phyloP scores from a whole-genome alignment of 352 stramenopile genomes.

The Pythium utonaiense region DNA sequence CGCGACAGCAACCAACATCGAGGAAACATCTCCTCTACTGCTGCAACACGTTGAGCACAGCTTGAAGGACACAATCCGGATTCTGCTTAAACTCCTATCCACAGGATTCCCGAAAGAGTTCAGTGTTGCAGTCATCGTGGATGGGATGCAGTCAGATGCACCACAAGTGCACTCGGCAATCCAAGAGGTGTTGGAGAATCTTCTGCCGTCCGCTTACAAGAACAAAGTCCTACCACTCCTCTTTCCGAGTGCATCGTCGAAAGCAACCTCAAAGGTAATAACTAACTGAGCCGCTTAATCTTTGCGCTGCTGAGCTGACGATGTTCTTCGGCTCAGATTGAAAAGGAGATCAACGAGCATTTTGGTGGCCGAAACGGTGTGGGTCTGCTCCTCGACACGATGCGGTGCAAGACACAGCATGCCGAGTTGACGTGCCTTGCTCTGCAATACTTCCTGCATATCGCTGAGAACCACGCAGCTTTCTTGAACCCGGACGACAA shows the following conservation, averaged over 20 bases:
- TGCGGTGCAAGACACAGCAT: slow-evolving; percentile 59
- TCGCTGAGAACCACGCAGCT: slow-evolving; percentile 48
- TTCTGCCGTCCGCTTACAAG: slow-evolving; percentile 72
- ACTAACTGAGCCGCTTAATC: no score
- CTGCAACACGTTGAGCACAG: slow-evolving; percentile 78
- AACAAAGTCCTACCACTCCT: slow-evolving; percentile 67
- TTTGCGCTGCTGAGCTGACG: no score
- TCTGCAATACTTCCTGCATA: slow-evolving; percentile 81
- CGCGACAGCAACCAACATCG: slow-evolving; percentile 62
- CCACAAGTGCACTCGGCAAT: slow-evolving; percentile 76
- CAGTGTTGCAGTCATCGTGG: slow-evolving; percentile 75
- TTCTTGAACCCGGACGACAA: slow-evolving; percentile 38
- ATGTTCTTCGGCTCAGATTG: slow-evolving; percentile 39
- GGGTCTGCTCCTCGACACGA: slow-evolving; percentile 66
- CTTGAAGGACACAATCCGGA: slow-evolving; percentile 62
- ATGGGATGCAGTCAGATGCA: slow-evolving; percentile 70
- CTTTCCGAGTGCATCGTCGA: slow-evolving; percentile 56
- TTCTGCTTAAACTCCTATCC: slow-evolving; percentile 77
- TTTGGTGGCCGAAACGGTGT: slow-evolving; percentile 50
- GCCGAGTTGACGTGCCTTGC: slow-evolving; percentile 68
- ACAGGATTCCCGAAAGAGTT: slow-evolving; percentile 83
- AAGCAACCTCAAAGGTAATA: slow-evolving; percentile 46
- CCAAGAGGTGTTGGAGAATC: slow-evolving; percentile 80
- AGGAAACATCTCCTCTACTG: slow-evolving; percentile 70
- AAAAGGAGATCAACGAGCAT: slow-evolving; percentile 41